Evolutionary conservation across 83 land plant genomes (phyloP).

Genomic region (Larix sibirica): DNA sequence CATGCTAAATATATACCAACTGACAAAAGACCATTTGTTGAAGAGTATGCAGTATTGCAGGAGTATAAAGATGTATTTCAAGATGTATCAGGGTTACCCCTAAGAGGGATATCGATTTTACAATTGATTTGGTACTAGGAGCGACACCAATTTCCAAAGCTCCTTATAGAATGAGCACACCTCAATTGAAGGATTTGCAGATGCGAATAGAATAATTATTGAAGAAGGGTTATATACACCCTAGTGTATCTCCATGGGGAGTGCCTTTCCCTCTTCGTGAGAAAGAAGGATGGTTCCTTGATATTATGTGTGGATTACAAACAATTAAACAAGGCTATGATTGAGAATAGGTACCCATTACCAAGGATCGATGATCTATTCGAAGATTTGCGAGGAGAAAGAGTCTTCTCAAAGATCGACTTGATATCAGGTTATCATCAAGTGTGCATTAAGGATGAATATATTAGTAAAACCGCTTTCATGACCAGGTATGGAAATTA

Average conservation of each 20-base stretch:
- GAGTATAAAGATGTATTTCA: background rate
- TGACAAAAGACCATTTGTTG: too few relatives aligned
- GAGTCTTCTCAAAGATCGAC: slow-evolving; percentile 17
- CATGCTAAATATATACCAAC: too few relatives aligned
- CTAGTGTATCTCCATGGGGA: slow-evolving; percentile 13
- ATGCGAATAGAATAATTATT: background rate
- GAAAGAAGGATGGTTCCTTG: slow-evolving; percentile 21
- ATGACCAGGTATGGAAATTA: slow-evolving; percentile 5
- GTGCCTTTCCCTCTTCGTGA: slow-evolving; percentile 3
- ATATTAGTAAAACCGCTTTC: slow-evolving; percentile 14
- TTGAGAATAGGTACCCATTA: slow-evolving; percentile 19
- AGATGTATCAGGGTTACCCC: background rate
- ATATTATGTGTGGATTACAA: slow-evolving; percentile 19
- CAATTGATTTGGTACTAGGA: background rate
- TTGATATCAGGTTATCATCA: slow-evolving; percentile 12
- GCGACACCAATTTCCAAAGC: background rate
- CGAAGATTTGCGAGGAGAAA: slow-evolving; percentile 13
- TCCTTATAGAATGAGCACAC: background rate
- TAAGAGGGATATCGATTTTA: background rate
- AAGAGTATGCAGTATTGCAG: background rate
- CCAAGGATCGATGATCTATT: slow-evolving; percentile 27
- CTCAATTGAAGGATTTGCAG: background rate
- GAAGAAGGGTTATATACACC: background rate
- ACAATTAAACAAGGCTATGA: slow-evolving; percentile 2
- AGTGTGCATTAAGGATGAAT: background rate